These are phyloP conservation scores for Calonectria pteridis DNA, from an alignment of 2,329 filamentous ascomycete genomes.

Conservation along the genomic window DNA sequence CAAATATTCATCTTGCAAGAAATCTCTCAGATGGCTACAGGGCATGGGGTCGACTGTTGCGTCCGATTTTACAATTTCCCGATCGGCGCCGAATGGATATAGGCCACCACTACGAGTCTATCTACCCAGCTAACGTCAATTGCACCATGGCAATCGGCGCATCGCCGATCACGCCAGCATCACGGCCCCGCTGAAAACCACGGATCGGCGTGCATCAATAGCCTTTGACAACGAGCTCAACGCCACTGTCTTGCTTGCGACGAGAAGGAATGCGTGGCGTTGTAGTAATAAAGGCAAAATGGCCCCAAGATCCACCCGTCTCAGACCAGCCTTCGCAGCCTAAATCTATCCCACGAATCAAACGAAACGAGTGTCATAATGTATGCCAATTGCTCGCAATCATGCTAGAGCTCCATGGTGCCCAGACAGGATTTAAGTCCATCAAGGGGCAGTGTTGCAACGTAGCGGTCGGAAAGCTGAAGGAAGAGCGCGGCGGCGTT, in stretches of 20 bases:
- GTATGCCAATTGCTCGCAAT: not conserved
- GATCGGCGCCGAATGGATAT: not conserved
- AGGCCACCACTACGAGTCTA: not conserved
- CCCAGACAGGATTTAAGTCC: not conserved
- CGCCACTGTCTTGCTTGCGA: not conserved
- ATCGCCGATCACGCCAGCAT: not conserved
- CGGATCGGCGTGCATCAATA: too few relatives aligned
- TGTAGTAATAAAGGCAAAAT: not conserved
- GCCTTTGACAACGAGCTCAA: not conserved
- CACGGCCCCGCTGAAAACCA: not conserved
- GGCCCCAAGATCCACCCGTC: not conserved
- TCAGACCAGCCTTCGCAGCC: not conserved
- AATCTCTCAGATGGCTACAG: not conserved
- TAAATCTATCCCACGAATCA: conserved; percentile 1
- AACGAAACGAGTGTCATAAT: not conserved
- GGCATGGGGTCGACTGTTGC: not conserved
- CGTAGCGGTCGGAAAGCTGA: not conserved
- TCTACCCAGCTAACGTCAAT: not conserved
- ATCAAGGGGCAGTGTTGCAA: not conserved
- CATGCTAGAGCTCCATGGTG: not conserved
- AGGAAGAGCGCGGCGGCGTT: not conserved
- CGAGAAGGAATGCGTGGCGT: not conserved
- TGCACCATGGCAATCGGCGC: not conserved
- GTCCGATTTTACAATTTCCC: not conserved
- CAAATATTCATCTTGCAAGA: not conserved